Evolutionary conservation across 192 early-diverging fungal species (phyloP), one percentile per base, ranked within the genome.

Genomic region (Coemansia sp.): DNA sequence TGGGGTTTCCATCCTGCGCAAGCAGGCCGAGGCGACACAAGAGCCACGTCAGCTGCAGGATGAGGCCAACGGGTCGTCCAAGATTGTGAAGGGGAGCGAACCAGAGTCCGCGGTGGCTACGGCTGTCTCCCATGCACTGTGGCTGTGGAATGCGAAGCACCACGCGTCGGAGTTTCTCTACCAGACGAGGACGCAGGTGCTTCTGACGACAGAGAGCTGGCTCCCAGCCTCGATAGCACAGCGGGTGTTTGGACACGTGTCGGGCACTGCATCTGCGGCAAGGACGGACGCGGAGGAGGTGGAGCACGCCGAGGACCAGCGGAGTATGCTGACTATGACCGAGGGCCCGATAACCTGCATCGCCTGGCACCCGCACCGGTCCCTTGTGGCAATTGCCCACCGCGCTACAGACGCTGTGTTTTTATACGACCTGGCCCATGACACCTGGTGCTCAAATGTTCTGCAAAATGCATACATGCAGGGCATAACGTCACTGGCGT

Each of bases 341-440:
- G 72, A 80, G 16, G 77, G 77, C 6, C 77, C 77, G 2, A 62
- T 92, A 52, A 74, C 73, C 34, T 82, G 78, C n/a, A 68, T 93
- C 3, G 90, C 90, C 0, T 94, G 90, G 89, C 93, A 94, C 47
- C 89, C 85, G 20, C 83, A 90, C 61, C 80, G 84, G 36, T 84
- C 87, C 9, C 64, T 90, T 3, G 56, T 94, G 20, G 91, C 90
- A 3, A 75, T 94, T 48, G 87, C 86, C 0, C 89, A 91, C 60
- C 76, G 85, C 64, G 68, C 74, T 0, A 83, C 88, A 13, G 84
- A 90, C 63, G 73, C 76, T 26, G 70, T 93, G 0, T 88, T 88
- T 69, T 56, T 94, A 16, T 94, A 91, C 61, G 88, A 93, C 61
- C 60, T 88, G 42, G 81, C 79, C 0, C 70, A 66, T 45, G 86